Percentiles rank a stretch among this genome's conserved stretches.
phyloP scores from a whole-genome alignment of 2,329 filamentous ascomycete species.

The Aspergillus fumigatiaffinis region DNA sequence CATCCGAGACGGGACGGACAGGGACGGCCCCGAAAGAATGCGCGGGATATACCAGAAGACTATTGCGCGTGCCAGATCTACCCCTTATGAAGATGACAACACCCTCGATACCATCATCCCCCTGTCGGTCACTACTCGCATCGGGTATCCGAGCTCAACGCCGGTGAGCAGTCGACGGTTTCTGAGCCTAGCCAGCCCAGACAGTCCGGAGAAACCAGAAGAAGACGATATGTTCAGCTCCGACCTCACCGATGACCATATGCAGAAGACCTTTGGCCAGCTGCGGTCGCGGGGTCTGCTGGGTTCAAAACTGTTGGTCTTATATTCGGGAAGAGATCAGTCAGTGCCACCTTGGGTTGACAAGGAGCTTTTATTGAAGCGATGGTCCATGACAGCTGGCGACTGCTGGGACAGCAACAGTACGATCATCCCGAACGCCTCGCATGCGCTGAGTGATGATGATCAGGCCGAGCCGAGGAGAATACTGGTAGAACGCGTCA shows the following conservation, averaged over 20 bases:
- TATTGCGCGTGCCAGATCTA: background rate
- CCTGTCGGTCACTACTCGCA: background rate
- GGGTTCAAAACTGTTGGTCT: conserved; percentile 37
- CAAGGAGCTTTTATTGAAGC: conserved; percentile 40
- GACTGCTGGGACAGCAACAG: conserved; percentile 40
- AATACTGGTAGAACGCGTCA: background rate
- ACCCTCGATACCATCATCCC: background rate
- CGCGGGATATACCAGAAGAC: background rate
- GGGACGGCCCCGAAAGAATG: background rate
- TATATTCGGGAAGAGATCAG: conserved; percentile 47
- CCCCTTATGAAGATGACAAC: background rate
- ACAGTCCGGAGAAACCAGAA: conserved; percentile 54
- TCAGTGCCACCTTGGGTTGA: conserved; percentile 43
- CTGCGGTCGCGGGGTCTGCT: conserved; percentile 37
- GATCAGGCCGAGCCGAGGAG: background rate
- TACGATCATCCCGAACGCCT: conserved; percentile 38
- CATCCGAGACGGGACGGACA: background rate
- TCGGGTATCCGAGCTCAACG: conserved; percentile 4
- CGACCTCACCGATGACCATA: conserved; percentile 59
- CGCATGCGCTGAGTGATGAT: background rate
- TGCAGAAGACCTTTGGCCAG: conserved; percentile 61
- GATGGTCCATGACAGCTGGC: conserved; percentile 40
- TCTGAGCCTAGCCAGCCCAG: conserved; percentile 52
- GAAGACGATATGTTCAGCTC: conserved; percentile 89
- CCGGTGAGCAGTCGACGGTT: conserved; percentile 56